Evolutionary conservation across 1,139 yeast genomes (phyloP).

Genomic region (Suhomyces choctaworum): DNA sequence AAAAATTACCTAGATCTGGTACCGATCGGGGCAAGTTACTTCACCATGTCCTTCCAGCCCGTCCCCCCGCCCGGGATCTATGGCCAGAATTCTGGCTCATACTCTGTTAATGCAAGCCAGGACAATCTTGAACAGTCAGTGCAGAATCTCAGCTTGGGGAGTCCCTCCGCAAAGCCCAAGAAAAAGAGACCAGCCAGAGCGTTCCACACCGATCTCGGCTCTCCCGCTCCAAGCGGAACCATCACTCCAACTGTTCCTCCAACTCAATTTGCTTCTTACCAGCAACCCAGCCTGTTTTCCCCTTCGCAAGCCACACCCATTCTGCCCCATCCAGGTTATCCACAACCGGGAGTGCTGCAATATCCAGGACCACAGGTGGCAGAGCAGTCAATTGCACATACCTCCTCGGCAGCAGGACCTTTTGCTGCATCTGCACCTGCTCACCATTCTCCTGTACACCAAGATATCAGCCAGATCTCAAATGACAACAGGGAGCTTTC

Average conservation of each 20-base stretch:
- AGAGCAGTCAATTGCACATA: neutral
- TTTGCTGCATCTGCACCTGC: neutral
- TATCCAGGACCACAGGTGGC: no score
- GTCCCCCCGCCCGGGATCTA: slow-evolving; percentile 12
- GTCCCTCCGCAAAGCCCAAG: slow-evolving; percentile 18
- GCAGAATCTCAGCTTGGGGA: slow-evolving; percentile 10
- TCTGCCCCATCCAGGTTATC: neutral
- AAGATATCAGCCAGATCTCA: slow-evolving; percentile 2
- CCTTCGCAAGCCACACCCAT: neutral
- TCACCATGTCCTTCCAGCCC: slow-evolving; percentile 12
- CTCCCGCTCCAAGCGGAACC: slow-evolving; percentile 11
- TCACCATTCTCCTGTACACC: slow-evolving; percentile 3
- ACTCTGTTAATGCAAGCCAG: slow-evolving; percentile 9
- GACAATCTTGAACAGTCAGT: slow-evolving; percentile 13
- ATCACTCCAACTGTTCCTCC: slow-evolving; percentile 4
- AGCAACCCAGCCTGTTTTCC: slow-evolving; percentile 8
- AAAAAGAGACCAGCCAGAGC: slow-evolving; percentile 51
- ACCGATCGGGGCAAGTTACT: neutral
- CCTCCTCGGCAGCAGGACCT: neutral
- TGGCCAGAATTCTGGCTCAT: slow-evolving; percentile 6
- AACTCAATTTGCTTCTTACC: slow-evolving; percentile 1
- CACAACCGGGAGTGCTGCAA: no score
- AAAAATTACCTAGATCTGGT: neutral
- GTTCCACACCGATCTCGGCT: slow-evolving; percentile 35
- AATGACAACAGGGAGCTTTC: slow-evolving; percentile 32